Conservation (phyloP, 441 rosid species). For the Gossypium schwendimanii region DNA sequence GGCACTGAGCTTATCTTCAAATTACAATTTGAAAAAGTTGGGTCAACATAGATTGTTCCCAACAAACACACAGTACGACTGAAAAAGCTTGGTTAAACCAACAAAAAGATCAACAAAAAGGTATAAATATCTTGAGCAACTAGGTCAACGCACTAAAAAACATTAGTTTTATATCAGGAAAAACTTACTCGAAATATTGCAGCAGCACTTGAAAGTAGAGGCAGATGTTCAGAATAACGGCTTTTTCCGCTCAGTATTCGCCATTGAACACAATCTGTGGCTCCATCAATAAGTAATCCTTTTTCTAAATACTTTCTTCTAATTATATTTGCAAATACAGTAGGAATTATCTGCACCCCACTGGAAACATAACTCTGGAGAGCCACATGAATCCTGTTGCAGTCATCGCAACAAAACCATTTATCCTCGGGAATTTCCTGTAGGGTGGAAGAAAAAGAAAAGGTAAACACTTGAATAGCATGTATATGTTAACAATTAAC, state of each 20-base stretch:
- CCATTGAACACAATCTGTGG: slow-evolving; percentile 54
- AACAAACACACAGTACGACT: not conserved
- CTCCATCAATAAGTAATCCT: slow-evolving; percentile 39
- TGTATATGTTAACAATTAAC: slow-evolving; percentile 4
- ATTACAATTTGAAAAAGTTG: not conserved
- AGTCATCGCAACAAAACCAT: slow-evolving; percentile 86
- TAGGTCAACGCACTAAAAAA: not conserved
- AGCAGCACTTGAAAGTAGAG: slow-evolving; percentile 68
- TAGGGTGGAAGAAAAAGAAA: slow-evolving; percentile 4
- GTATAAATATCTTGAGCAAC: not conserved
- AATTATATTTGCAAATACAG: slow-evolving; percentile 44
- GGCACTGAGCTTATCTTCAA: not conserved
- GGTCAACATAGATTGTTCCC: not conserved
- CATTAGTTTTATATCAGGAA: not conserved
- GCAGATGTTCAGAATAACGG: slow-evolving; percentile 49
- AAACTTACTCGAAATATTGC: slow-evolving; percentile 82
- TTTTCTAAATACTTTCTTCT: slow-evolving; percentile 54
- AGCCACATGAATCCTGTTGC: slow-evolving; percentile 53
- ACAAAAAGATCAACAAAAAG: not conserved
- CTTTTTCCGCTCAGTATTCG: slow-evolving; percentile 72
- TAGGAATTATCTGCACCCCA: slow-evolving; percentile 52
- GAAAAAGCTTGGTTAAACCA: not conserved
- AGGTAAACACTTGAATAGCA: slow-evolving; percentile 18
- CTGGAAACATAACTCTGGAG: slow-evolving; percentile 51
- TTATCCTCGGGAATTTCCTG: slow-evolving; percentile 81